Conservation (phyloP, 768 basidiomycete genomes). For the Phaeotremella skinneri region DNA sequence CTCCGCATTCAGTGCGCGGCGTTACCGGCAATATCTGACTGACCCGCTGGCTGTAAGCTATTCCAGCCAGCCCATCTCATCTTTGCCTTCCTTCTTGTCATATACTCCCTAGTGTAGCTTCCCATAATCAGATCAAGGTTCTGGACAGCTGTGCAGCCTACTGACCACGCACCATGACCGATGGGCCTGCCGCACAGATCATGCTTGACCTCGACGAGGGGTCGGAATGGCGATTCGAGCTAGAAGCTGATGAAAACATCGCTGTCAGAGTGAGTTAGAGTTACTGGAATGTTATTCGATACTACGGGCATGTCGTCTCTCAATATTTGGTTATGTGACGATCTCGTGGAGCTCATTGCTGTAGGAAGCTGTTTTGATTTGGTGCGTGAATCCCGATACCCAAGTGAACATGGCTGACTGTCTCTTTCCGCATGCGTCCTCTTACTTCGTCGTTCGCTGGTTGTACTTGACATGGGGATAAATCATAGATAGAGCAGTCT, state of each 20-base stretch:
- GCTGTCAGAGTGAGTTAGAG: slow-evolving; percentile 47
- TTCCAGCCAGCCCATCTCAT: neutral
- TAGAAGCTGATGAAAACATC: slow-evolving; percentile 47
- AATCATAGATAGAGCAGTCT: neutral
- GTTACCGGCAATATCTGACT: neutral
- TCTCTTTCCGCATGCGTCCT: too few relatives aligned
- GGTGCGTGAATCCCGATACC: too few relatives aligned
- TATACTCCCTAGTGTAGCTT: too few relatives aligned
- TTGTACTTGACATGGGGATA: neutral
- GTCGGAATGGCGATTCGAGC: slow-evolving; percentile 50
- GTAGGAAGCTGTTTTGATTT: too few relatives aligned
- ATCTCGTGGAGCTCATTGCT: too few relatives aligned
- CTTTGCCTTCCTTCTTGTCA: neutral
- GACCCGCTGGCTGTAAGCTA: too few relatives aligned
- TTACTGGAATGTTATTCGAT: neutral
- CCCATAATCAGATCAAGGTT: too few relatives aligned
- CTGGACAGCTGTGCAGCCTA: too few relatives aligned
- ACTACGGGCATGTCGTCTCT: neutral
- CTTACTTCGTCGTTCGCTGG: neutral
- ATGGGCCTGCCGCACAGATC: slow-evolving; percentile 10
- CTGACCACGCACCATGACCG: too few relatives aligned
- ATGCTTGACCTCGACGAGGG: slow-evolving; percentile 39
- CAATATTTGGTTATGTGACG: too few relatives aligned
- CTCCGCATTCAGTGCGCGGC: neutral
- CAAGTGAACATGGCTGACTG: too few relatives aligned